phyloP scores from a whole-genome alignment of 768 basidiomycete genomes.

The Leccinum sublutescens region DNA sequence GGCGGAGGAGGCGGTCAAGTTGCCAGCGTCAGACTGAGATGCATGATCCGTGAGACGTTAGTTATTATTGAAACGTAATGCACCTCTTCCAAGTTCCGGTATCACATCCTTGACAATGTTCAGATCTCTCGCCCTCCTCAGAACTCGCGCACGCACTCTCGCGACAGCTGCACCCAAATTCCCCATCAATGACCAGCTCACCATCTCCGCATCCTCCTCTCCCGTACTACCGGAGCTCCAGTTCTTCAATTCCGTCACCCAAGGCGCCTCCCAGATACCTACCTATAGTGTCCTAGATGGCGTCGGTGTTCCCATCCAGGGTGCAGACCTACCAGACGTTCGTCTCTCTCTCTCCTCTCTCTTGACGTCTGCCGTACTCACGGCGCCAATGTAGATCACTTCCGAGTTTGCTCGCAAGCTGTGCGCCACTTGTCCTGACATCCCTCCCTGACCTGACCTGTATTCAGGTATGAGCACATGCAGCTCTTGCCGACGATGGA shows the following conservation, averaged over 20 bases:
- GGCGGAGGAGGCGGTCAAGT: slow-evolving; percentile 61
- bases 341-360: slow-evolving; percentile 18
- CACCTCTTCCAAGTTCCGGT: slow-evolving; percentile 21
- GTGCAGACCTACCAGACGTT: slow-evolving; percentile 76
- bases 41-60: background rate
- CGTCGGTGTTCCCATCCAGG: slow-evolving; percentile 67
- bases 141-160: slow-evolving; percentile 14
- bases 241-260: slow-evolving; percentile 79
- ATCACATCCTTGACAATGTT: slow-evolving; percentile 14
- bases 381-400: slow-evolving; percentile 50
- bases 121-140: slow-evolving; percentile 1
- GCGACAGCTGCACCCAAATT: slow-evolving; percentile 15
- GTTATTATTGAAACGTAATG: slow-evolving; percentile 11
- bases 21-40: slow-evolving; percentile 34
- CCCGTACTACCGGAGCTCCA: slow-evolving; percentile 67
- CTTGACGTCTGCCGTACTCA: slow-evolving; percentile 7
- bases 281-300: slow-evolving; percentile 87
- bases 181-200: slow-evolving; percentile 26
- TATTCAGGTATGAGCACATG: slow-evolving; percentile 71
- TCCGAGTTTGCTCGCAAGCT: slow-evolving; percentile 63
- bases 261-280: slow-evolving; percentile 64
- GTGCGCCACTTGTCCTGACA: slow-evolving; percentile 30
- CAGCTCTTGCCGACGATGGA: slow-evolving; percentile 79
- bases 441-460: background rate
- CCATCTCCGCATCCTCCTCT: slow-evolving; percentile 46